phyloP scores from a whole-genome alignment of 768 basidiomycete species.

The Terana coerulea region DNA sequence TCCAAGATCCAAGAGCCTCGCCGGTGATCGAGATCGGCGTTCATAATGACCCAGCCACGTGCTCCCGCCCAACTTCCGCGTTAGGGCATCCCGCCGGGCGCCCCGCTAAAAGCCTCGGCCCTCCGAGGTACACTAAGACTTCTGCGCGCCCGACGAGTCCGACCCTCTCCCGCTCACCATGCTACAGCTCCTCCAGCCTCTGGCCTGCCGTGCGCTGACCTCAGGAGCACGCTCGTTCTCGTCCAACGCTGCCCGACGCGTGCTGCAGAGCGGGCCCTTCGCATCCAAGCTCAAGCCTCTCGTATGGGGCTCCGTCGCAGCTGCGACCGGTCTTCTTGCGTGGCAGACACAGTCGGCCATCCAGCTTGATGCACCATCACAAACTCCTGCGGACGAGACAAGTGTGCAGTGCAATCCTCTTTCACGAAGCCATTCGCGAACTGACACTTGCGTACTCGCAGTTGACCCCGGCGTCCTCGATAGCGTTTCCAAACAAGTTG shows the following conservation, averaged over 20 bases:
- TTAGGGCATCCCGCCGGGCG: neutral
- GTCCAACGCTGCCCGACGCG: neutral
- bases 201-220: slow-evolving; percentile 7
- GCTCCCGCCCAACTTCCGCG: neutral
- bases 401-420: slow-evolving; percentile 13
- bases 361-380: slow-evolving; percentile 39
- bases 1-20: neutral
- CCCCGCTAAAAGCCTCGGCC: neutral
- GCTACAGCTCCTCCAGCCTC: slow-evolving; percentile 8
- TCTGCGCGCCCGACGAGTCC: neutral
- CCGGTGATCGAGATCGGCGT: slow-evolving; percentile 2
- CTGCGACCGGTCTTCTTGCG: slow-evolving; percentile 31
- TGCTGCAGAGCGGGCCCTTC: neutral
- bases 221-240: slow-evolving; percentile 5
- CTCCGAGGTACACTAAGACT: neutral
- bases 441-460: slow-evolving; percentile 21
- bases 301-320: slow-evolving; percentile 21
- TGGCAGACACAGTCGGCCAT: slow-evolving; percentile 24
- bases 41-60: neutral
- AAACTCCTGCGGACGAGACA: slow-evolving; percentile 17
- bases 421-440: neutral
- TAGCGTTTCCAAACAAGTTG: slow-evolving; percentile 67
- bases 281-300: slow-evolving; percentile 10
- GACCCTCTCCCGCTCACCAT: neutral
- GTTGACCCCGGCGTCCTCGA: slow-evolving; percentile 74